Conservation (phyloP, 495 filamentous ascomycete species). For the Trichocladium uniseriatum region DNA sequence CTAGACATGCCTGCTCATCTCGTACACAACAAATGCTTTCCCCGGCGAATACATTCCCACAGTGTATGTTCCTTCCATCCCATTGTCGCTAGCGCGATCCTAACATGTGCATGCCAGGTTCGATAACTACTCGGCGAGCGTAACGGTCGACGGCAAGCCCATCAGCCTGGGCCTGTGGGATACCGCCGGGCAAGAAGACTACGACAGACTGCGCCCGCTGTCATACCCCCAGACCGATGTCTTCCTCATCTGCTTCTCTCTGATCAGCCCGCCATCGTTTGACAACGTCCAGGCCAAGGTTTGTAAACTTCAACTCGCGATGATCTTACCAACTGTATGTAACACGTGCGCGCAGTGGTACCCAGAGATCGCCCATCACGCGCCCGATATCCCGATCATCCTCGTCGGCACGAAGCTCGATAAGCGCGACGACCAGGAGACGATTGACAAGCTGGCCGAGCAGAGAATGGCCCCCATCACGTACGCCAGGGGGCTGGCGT, state of each 20-base stretch:
- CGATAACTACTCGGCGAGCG: conserved; percentile 97
- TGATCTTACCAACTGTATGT: no score
- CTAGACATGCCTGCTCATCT: conserved; percentile 98
- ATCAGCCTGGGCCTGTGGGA: conserved; percentile 97
- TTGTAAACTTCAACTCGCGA: conserved; percentile 14
- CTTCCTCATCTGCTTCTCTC: conserved; percentile 96
- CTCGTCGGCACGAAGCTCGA: conserved; percentile 97
- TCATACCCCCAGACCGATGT: conserved; percentile 98
- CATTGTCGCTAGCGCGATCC: conserved; percentile 44
- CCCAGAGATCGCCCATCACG: conserved; percentile 94
- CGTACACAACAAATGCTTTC: conserved; percentile 98
- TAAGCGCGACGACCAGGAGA: conserved; percentile 81
- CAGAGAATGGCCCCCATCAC: conserved; percentile 88
- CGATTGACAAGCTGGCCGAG: conserved; percentile 62
- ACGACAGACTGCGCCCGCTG: conserved; percentile 88
- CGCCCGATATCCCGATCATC: conserved; percentile 91
- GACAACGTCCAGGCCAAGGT: conserved; percentile 97
- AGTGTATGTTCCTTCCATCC: conserved; percentile 56
- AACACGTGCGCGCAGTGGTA: conserved; percentile 56
- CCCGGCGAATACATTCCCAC: conserved; percentile 98
- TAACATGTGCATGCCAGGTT: conserved; percentile 54
- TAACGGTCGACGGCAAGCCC: conserved; percentile 96
- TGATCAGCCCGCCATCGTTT: conserved; percentile 93
- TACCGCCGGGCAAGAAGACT: conserved; percentile 98
- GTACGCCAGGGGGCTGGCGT: conserved; percentile 75